Conservation (phyloP, 495 filamentous ascomycete species). For the Penicillium pulvis region DNA sequence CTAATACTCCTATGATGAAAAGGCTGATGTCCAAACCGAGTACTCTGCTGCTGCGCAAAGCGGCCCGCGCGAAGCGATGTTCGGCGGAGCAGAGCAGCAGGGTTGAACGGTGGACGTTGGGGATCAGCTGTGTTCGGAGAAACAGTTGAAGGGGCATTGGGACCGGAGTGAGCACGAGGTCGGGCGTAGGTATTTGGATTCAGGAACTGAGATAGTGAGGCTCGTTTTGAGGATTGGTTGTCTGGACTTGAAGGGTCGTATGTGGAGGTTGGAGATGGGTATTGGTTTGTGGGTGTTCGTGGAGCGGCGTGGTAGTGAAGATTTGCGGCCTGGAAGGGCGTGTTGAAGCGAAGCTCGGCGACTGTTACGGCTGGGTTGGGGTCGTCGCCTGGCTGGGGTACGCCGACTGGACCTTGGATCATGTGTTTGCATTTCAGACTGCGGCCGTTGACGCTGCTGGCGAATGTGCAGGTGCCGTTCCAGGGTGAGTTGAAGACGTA, state of each 20-base stretch:
- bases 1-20: constrained; percentile 14
- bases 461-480: constrained; percentile 82
- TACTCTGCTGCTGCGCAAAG: constrained; percentile 24
- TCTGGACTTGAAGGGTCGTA: constrained; percentile 8
- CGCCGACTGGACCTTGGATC: constrained; percentile 23
- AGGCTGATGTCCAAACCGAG: constrained; percentile 15
- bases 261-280: constrained; percentile 11
- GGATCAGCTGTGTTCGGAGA: background rate
- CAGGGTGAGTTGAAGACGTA: constrained; percentile 78
- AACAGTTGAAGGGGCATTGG: constrained; percentile 8
- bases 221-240: constrained; percentile 30
- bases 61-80: constrained; percentile 22
- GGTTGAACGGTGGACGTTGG: constrained; percentile 12
- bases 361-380: constrained; percentile 54
- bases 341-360: constrained; percentile 88
- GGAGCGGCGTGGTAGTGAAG: constrained; percentile 30
- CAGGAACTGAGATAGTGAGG: constrained; percentile 36
- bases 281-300: constrained; percentile 22
- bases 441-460: constrained; percentile 70
- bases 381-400: constrained; percentile 18
- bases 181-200: constrained; percentile 37
- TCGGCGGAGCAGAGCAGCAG: constrained; percentile 17
- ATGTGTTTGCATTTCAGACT: constrained; percentile 78
- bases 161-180: constrained; percentile 32
- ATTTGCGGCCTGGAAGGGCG: constrained; percentile 57